Evolutionary conservation across 441 rosid species (phyloP).

Genomic region (Rhodomyrtus psidioides): DNA sequence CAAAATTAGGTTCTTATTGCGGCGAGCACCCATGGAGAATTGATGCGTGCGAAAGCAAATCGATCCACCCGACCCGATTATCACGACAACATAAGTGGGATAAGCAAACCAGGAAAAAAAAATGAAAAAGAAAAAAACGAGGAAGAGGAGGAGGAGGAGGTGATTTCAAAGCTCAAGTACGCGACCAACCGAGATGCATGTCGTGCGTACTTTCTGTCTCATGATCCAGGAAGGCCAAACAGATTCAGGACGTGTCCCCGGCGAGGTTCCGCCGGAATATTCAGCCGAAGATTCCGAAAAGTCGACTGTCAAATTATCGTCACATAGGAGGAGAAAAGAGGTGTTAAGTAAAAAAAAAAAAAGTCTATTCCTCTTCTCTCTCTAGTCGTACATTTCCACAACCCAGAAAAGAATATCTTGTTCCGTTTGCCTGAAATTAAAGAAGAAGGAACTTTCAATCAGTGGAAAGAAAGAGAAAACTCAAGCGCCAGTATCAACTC

Average conservation of each 20-base stretch:
- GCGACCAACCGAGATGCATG: no score
- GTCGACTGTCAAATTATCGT: not conserved
- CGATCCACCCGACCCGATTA: not conserved
- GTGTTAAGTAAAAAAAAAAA: not conserved
- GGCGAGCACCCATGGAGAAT: not conserved
- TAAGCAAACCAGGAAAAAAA: no score
- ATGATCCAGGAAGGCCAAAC: not conserved
- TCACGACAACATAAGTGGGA: no score
- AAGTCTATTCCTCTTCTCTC: not conserved
- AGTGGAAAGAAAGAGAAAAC: not conserved
- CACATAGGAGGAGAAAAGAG: not conserved
- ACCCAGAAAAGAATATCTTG: not conserved
- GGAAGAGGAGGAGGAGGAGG: no score
- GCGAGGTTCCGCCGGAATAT: not conserved
- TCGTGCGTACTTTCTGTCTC: no score
- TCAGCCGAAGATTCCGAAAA: not conserved
- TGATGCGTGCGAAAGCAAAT: no score
- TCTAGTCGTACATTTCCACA: not conserved
- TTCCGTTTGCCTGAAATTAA: not conserved
- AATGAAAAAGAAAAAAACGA: no score
- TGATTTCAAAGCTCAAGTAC: no score
- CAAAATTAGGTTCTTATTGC: not conserved
- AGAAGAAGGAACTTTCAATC: not conserved
- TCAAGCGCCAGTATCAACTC: not conserved
- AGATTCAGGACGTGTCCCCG: not conserved